Evolutionary conservation across 805 yeast genomes (phyloP).

Genomic region (Kodamaea leandrae): DNA sequence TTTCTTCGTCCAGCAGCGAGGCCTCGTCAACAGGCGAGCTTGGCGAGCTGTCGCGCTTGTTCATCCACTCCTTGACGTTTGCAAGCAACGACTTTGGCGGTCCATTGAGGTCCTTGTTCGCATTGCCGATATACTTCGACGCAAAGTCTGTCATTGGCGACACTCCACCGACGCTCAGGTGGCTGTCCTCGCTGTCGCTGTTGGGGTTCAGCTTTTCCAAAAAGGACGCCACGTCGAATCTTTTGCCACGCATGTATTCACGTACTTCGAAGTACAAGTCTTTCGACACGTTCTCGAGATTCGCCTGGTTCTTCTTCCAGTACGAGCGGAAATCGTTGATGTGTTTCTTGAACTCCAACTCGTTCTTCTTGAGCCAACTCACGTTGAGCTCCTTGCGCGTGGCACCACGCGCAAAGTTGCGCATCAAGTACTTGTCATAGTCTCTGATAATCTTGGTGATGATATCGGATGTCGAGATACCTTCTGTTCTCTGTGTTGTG

Average conservation of each 20-base stretch:
- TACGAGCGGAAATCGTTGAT: slow-evolving; percentile 83
- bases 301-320: slow-evolving; percentile 72
- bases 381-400: slow-evolving; percentile 95
- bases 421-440: slow-evolving; percentile 93
- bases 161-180: slow-evolving; percentile 21
- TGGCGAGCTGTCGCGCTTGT: slow-evolving; percentile 25
- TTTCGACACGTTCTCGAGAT: slow-evolving; percentile 67
- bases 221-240: slow-evolving; percentile 27
- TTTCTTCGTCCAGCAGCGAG: slow-evolving; percentile 8
- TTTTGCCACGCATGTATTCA: slow-evolving; percentile 59
- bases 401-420: slow-evolving; percentile 97
- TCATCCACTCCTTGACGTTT: slow-evolving; percentile 44
- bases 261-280: slow-evolving; percentile 85
- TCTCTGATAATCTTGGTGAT: slow-evolving; percentile 93
- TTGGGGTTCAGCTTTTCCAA: slow-evolving; percentile 21
- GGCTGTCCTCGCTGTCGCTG: slow-evolving; percentile 30
- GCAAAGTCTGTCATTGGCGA: slow-evolving; percentile 72
- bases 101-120: slow-evolving; percentile 35
- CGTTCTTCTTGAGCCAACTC: slow-evolving; percentile 96
- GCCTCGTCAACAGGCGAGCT: slow-evolving; percentile 3
- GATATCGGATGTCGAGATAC: slow-evolving; percentile 92
- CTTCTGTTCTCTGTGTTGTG: slow-evolving; percentile 95
- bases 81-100: slow-evolving; percentile 32
- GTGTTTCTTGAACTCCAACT: slow-evolving; percentile 88
- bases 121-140: slow-evolving; percentile 58